Evolutionary conservation across 179 eudicot species (phyloP).

Genomic region (Gypsophila paniculata): DNA sequence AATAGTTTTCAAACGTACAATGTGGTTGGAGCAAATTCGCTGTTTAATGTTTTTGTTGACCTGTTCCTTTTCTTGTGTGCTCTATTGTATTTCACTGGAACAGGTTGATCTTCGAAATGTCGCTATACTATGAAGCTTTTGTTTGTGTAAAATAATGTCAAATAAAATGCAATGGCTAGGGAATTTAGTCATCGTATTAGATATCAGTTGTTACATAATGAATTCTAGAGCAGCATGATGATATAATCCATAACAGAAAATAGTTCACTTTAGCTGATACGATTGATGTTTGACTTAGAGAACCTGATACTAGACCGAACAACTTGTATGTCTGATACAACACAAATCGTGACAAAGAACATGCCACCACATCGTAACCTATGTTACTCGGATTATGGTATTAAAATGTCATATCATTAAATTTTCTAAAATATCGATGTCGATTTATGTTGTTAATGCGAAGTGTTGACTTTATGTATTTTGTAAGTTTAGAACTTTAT

Average conservation of each 20-base stretch:
- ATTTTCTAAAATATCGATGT: no score
- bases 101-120: not conserved
- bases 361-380: not conserved
- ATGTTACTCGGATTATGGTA: not conserved
- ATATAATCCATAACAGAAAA: not conserved
- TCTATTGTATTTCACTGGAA: not conserved
- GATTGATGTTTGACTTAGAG: not conserved
- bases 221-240: no score
- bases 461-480: no score
- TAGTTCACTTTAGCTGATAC: not conserved
- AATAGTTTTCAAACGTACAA: not conserved
- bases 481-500: no score
- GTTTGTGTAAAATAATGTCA: not conserved
- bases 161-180: not conserved
- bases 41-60: not conserved
- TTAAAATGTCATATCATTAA: no score
- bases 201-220: no score
- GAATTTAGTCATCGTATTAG: not conserved
- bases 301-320: not conserved
- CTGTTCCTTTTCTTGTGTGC: not conserved
- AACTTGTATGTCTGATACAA: not conserved
- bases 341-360: not conserved
- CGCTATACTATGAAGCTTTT: not conserved
- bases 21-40: not conserved
- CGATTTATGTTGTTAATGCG: no score